Conservation (phyloP, 805 yeast genomes). For the Sugiyamaella marilandica region DNA sequence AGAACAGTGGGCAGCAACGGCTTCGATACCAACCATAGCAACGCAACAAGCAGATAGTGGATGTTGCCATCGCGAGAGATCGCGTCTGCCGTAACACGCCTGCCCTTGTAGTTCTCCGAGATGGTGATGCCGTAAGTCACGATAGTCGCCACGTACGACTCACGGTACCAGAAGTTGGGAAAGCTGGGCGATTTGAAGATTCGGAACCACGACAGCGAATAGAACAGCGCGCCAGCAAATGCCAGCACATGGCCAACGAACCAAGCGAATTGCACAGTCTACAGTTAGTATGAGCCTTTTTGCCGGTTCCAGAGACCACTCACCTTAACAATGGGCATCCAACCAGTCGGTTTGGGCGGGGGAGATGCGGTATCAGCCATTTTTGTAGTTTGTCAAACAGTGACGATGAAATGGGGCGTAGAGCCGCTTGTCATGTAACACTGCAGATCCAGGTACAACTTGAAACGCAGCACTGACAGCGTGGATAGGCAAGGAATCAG, state of each 20-base stretch:
- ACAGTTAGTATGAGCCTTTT: neutral
- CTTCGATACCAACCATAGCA: conserved; percentile 56
- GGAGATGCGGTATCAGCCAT: neutral
- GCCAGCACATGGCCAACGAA: conserved; percentile 56
- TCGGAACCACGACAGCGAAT: conserved; percentile 32
- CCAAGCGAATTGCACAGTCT: conserved; percentile 72
- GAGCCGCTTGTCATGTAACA: no score
- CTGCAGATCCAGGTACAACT: neutral
- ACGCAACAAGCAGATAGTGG: conserved; percentile 61
- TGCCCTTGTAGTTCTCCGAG: conserved; percentile 47
- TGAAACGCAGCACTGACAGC: neutral
- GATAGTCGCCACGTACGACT: conserved; percentile 58
- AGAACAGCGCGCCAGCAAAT: conserved; percentile 39
- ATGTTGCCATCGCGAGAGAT: conserved; percentile 59
- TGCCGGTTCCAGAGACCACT: neutral
- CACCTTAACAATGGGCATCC: neutral
- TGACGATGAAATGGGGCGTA: conserved; percentile 1
- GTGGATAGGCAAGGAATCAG: neutral
- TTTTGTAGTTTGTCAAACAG: neutral
- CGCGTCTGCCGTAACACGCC: conserved; percentile 24
- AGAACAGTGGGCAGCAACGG: conserved; percentile 56
- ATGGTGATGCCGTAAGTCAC: conserved; percentile 73
- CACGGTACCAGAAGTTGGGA: conserved; percentile 48
- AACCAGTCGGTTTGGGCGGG: neutral
- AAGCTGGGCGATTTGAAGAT: conserved; percentile 28